These are phyloP conservation scores for Limtongozyma cylindracea DNA, from an alignment of 805 yeast species.

Conservation along the genomic window DNA sequence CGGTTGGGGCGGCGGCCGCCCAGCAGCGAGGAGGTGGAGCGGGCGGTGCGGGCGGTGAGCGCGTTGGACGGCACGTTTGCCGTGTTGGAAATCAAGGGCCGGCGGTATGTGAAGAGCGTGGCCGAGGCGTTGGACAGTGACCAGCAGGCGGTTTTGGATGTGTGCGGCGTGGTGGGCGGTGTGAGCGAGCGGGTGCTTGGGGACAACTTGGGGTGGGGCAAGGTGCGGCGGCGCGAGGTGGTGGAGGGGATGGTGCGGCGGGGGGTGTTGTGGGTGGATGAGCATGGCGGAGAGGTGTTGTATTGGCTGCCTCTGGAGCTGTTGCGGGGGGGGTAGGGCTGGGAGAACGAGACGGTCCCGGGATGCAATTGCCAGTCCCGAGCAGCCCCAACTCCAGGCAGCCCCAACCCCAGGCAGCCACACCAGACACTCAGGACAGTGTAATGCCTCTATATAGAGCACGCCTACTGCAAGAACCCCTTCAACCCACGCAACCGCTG, in stretches of 20 bases:
- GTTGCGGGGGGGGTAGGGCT: too few species aligned
- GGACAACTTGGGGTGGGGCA: constrained; percentile 63
- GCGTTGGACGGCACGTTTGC: constrained; percentile 23
- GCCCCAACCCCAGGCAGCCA: too few species aligned
- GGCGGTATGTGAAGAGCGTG: constrained; percentile 19
- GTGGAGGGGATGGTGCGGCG: constrained; percentile 57
- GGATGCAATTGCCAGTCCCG: too few species aligned
- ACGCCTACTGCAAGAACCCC: constrained; percentile 15
- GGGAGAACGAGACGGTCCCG: too few species aligned
- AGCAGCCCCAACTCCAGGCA: too few species aligned
- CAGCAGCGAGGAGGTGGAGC: constrained; percentile 9
- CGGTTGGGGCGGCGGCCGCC: constrained; percentile 7
- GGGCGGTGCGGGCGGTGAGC: constrained; percentile 22
- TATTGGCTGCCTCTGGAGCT: constrained; percentile 70
- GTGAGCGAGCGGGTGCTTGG: constrained; percentile 34
- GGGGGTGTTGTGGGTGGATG: constrained; percentile 77
- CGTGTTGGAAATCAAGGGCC: constrained; percentile 29
- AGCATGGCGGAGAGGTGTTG: constrained; percentile 8
- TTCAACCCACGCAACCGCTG: constrained; percentile 45
- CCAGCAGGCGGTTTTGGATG: constrained; percentile 44
- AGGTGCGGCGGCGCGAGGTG: constrained; percentile 29
- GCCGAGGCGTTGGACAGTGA: constrained; percentile 17
- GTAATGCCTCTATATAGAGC: neutral
- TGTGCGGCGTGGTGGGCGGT: constrained; percentile 55
- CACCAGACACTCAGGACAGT: too few species aligned